Evolutionary conservation across 352 stramenopile species (phyloP), one percentile per base, ranked within the genome.

Genomic region (Pythium utonaiense): DNA sequence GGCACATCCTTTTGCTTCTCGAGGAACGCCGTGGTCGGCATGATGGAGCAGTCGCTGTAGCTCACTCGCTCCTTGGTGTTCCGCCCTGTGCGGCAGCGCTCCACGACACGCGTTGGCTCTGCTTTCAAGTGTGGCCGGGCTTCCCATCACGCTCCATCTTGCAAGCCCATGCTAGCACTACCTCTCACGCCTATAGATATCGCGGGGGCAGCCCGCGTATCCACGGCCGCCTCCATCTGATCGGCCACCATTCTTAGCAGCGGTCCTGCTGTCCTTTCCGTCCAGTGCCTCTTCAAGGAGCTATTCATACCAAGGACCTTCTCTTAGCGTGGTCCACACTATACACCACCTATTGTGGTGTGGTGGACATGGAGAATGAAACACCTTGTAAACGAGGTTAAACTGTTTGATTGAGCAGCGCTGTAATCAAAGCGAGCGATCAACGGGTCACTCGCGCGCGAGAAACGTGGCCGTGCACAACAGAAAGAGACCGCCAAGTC

Each of bases 1-100:
- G 84, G 84, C 63, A 94, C 80, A n/a, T 77, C 70, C 60, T 89
- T 77, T 31, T 91, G 78, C 64, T 90, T 90, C 53, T 86, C 80
- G 16, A 88, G 66, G 47, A 80, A 74, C 45, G 74, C 56, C 36
- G 80, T 75, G 52, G 66, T 88, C 51, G 78, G 78, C 80, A 90
- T 87, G 17, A 7, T 41, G n/a, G 13, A 16, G 9, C 16, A 6
- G 19, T 19, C 52, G 24, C 6, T 25, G 47, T 49, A 10, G n/a
- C n/a, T n/a, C 22, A 21, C 38, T 45, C 7, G 7, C 31, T 36
- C 31, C 31, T 36, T 7, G 31, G 7, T 44, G 36, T 19, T n/a
- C n/a, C n/a, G n/a, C n/a, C n/a, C n/a, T n/a, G n/a, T n/a, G n/a
- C n/a, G 36, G 7, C 7, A 44, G 42, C 42, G 13, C 7, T 53